Conservation (phyloP, 176 grass and related monocot species). For the Areca catechu region DNA sequence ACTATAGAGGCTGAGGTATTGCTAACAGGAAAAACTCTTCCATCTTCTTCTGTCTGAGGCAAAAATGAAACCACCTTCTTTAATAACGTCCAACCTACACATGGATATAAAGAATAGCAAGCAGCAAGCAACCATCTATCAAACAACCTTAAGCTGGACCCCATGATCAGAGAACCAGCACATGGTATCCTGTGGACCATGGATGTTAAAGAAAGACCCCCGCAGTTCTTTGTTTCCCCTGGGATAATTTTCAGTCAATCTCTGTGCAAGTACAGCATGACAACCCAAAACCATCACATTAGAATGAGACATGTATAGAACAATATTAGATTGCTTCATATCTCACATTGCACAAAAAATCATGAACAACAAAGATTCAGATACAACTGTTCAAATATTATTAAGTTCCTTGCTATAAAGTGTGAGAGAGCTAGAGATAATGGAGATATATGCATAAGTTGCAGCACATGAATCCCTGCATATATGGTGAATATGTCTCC, state of each 20-base stretch:
- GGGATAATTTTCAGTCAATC: constrained; percentile 64
- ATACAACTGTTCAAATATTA: too few species aligned
- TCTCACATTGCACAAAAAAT: too few species aligned
- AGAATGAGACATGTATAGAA: too few species aligned
- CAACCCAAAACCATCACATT: too few species aligned
- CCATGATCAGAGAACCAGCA: constrained; percentile 70
- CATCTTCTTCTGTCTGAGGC: constrained; percentile 67
- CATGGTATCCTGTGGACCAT: constrained; percentile 82
- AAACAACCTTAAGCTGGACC: constrained; percentile 77
- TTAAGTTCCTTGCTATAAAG: too few species aligned
- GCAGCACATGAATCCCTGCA: too few species aligned
- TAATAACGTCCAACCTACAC: constrained; percentile 1
- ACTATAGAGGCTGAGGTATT: constrained; percentile 69
- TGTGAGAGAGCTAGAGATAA: too few species aligned
- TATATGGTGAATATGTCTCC: too few species aligned
- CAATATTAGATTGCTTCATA: too few species aligned
- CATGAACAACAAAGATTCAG: too few species aligned
- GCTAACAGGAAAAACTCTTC: constrained; percentile 79
- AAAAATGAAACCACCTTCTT: not conserved
- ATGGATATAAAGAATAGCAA: constrained; percentile 7
- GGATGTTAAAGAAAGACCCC: constrained; percentile 65
- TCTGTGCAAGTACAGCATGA: constrained; percentile 17
- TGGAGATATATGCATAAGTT: too few species aligned
- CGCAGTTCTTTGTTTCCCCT: constrained; percentile 71
- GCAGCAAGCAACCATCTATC: not conserved